Conservation (phyloP, 441 rosid genomes). For the Theobroma grandiflorum region DNA sequence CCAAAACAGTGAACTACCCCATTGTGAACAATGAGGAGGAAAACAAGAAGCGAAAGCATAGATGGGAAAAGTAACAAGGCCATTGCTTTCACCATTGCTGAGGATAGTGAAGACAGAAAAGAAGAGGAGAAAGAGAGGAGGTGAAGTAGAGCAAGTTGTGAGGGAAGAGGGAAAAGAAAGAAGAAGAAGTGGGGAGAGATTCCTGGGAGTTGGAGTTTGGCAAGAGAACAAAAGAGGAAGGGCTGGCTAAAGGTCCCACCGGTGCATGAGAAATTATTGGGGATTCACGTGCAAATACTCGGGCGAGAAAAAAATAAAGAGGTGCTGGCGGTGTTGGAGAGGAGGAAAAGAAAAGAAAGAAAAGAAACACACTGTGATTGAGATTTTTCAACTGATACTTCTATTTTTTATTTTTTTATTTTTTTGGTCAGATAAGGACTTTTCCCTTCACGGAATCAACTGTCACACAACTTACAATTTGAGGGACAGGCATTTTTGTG, state of each 20-base stretch:
- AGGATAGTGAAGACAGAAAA: not conserved
- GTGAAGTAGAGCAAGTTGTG: conserved; percentile 24
- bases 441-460: not conserved
- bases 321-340: too few species aligned
- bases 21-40: conserved; percentile 29
- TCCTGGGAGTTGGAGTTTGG: conserved; percentile 69
- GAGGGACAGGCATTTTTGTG: not conserved
- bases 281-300: conserved; percentile 80
- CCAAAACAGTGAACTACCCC: conserved; percentile 37
- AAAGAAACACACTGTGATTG: not conserved
- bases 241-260: conserved; percentile 70
- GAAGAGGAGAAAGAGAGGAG: conserved; percentile 24
- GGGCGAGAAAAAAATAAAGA: not conserved
- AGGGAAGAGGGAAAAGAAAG: conserved; percentile 25
- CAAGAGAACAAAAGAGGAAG: conserved; percentile 81
- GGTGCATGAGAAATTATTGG: conserved; percentile 86
- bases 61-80: conserved; percentile 18
- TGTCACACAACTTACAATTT: not conserved
- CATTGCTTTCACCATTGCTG: conserved; percentile 45
- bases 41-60: conserved; percentile 30
- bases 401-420: too few species aligned
- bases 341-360: not conserved
- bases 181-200: conserved; percentile 45
- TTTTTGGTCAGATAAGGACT: not conserved
- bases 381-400: not conserved